These are phyloP conservation scores for Eucalyptus caleyi DNA, from an alignment of 345 rosid genomes.

Conservation along the genomic window DNA sequence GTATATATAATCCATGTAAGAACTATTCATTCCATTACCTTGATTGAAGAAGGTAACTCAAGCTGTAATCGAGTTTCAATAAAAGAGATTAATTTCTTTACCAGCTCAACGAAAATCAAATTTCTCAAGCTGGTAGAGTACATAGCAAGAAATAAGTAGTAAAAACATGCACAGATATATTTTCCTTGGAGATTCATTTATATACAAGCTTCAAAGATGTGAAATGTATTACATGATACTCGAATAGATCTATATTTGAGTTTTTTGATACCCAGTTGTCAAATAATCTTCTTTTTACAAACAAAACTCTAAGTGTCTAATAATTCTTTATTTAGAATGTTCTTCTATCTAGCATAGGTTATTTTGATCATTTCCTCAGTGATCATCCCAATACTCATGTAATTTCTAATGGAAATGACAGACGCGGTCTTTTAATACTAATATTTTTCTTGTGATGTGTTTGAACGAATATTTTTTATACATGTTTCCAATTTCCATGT, in stretches of 20 bases:
- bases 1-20: background rate
- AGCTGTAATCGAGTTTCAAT: background rate
- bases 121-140: background rate
- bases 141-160: background rate
- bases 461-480: background rate
- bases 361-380: background rate
- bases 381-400: background rate
- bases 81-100: background rate
- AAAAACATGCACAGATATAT: background rate
- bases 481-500: background rate
- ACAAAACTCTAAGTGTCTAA: background rate
- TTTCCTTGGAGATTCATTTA: background rate
- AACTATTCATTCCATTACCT: background rate
- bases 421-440: background rate
- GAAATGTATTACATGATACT: background rate
- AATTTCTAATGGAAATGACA: background rate
- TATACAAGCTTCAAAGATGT: background rate
- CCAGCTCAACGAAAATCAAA: background rate
- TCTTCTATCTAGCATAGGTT: background rate
- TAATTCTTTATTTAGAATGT: background rate
- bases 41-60: background rate
- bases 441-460: background rate
- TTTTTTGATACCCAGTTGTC: background rate
- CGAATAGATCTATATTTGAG: background rate
- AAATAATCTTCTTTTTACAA: background rate